Evolutionary conservation across 371 early-diverging fungal species (phyloP).

Genomic region (Synchytrium microbalum): DNA sequence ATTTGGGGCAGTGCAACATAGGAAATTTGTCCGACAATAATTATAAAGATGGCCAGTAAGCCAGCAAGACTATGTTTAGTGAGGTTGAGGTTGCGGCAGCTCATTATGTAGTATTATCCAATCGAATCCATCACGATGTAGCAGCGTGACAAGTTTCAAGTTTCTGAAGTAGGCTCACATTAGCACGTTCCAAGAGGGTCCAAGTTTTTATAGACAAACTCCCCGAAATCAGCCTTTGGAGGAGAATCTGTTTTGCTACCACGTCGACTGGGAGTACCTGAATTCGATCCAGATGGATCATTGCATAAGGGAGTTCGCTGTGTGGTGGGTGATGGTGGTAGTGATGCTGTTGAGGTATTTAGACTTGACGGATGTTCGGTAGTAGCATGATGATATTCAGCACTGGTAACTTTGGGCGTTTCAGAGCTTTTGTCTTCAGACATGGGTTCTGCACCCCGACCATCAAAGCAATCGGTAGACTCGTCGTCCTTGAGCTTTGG

Average conservation of each 20-base stretch:
- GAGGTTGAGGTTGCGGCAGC: no score
- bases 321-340: background rate
- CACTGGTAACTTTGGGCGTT: no score
- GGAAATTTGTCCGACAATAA: no score
- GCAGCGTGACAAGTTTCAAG: no score
- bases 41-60: no score
- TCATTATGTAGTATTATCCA: no score
- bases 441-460: conserved; percentile 53
- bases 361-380: background rate
- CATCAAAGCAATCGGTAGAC: conserved; percentile 91
- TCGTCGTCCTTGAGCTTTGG: conserved; percentile 69
- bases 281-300: background rate
- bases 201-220: conserved; percentile 85
- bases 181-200: no score
- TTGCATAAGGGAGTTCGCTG: background rate
- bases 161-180: no score
- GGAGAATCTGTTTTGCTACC: conserved; percentile 11
- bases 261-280: background rate
- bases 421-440: conserved; percentile 10
- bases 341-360: background rate
- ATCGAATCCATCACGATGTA: no score
- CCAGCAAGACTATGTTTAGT: no score
- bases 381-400: no score
- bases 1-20: no score
- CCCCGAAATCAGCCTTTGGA: conserved; percentile 69